Conservation (phyloP, 2,329 filamentous ascomycete species). For the Corynespora cassiicola region DNA sequence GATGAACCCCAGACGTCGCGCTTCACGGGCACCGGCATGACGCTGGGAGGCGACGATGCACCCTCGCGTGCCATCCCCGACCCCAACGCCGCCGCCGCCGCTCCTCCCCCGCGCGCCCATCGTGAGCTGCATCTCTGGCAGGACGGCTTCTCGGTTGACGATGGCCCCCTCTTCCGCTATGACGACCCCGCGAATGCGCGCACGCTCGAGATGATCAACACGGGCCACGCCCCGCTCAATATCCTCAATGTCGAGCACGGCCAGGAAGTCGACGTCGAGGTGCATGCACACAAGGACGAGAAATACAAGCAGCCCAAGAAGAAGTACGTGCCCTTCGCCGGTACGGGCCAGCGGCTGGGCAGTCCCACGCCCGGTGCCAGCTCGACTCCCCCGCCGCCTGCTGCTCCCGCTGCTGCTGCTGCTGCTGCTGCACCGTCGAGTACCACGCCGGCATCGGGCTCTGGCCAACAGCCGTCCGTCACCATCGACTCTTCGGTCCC, state of each 20-base stretch:
- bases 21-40: slow-evolving; percentile 76
- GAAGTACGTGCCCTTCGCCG: slow-evolving; percentile 77
- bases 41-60: slow-evolving; percentile 78
- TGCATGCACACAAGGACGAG: slow-evolving; percentile 75
- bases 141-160: slow-evolving; percentile 85
- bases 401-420: too few species aligned
- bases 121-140: slow-evolving; percentile 81
- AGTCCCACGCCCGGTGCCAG: slow-evolving; percentile 73
- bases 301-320: slow-evolving; percentile 76
- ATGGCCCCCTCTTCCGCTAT: slow-evolving; percentile 78
- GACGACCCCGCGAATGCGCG: slow-evolving; percentile 78
- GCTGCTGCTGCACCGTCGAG: slow-evolving; percentile 43
- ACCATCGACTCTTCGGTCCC: slow-evolving; percentile 71
- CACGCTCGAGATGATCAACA: slow-evolving; percentile 77
- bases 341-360: slow-evolving; percentile 75
- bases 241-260: slow-evolving; percentile 78
- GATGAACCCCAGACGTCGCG: slow-evolving; percentile 56
- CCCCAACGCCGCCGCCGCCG: slow-evolving; percentile 51
- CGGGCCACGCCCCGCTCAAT: slow-evolving; percentile 76
- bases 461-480: slow-evolving; percentile 51
- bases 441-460: slow-evolving; percentile 26
- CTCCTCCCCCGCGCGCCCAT: slow-evolving; percentile 61
- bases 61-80: slow-evolving; percentile 74
- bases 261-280: slow-evolving; percentile 79
- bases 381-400: slow-evolving; percentile 42